phyloP scores from a whole-genome alignment of 805 yeast species.

The Starmerella kuoi region DNA sequence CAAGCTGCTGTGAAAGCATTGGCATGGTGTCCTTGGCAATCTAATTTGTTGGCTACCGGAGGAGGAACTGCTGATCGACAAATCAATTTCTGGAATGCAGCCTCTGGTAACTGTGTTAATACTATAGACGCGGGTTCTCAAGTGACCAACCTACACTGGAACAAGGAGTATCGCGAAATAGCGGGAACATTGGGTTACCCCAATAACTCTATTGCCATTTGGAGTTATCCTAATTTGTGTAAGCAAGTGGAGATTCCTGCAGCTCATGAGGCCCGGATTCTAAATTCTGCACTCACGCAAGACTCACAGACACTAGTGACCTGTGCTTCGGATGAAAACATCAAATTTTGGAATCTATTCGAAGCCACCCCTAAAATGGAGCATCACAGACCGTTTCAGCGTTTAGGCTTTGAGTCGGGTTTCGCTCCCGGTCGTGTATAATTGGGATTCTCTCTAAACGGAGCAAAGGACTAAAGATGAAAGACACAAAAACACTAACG shows the following conservation, averaged over 20 bases:
- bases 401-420: background rate
- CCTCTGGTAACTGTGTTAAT: constrained; percentile 76
- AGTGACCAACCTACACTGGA: constrained; percentile 90
- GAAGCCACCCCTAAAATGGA: constrained; percentile 32
- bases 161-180: constrained; percentile 47
- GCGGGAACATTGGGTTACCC: constrained; percentile 94
- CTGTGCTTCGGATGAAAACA: constrained; percentile 89
- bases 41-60: constrained; percentile 79
- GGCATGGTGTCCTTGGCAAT: constrained; percentile 87
- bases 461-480: background rate
- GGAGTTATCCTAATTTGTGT: constrained; percentile 73
- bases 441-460: background rate
- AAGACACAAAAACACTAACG: background rate
- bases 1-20: constrained; percentile 92
- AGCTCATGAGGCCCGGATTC: constrained; percentile 84
- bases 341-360: constrained; percentile 87
- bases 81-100: constrained; percentile 90
- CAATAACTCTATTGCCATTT: constrained; percentile 65
- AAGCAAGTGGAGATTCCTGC: constrained; percentile 73
- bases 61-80: constrained; percentile 88
- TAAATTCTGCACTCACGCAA: constrained; percentile 74
- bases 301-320: constrained; percentile 87
- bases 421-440: constrained; percentile 1
- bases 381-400: background rate
- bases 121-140: constrained; percentile 87